Conservation (phyloP, 2,329 filamentous ascomycete genomes). For the Sporothrix variecibatus region DNA sequence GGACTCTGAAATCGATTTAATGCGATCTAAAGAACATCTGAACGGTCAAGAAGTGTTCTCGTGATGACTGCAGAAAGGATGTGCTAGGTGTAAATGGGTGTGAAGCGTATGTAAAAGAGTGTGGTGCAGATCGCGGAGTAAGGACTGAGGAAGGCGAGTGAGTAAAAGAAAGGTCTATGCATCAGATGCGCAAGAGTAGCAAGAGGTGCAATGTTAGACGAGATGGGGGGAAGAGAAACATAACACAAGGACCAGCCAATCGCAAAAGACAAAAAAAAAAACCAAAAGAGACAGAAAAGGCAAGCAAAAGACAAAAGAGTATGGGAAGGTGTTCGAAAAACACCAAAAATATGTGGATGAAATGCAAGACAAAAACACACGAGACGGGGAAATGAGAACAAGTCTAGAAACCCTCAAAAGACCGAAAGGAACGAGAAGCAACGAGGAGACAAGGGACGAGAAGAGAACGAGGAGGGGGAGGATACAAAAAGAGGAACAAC, state of each 20-base stretch:
- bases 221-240: background rate
- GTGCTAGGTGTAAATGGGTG: background rate
- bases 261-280: background rate
- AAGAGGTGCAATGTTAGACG: slow-evolving; percentile 6
- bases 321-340: background rate
- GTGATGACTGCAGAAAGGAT: background rate
- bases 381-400: background rate
- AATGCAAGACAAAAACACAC: slow-evolving; percentile 20
- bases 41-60: background rate
- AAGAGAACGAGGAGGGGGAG: background rate
- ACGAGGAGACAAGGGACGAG: too few species aligned
- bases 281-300: background rate
- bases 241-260: background rate
- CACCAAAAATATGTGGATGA: background rate
- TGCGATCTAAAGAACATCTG: slow-evolving; percentile 9
- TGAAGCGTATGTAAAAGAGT: background rate
- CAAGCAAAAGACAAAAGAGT: background rate
- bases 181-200: background rate
- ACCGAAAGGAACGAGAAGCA: slow-evolving; percentile 3
- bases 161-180: background rate
- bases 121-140: background rate
- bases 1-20: background rate
- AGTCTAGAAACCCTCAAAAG: background rate
- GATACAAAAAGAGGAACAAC: background rate
- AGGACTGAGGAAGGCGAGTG: background rate